Percentiles rank a stretch among this genome's conserved stretches.
phyloP scores from a whole-genome alignment of 2,329 filamentous ascomycete genomes.

The Fusarium fujikuroi region DNA sequence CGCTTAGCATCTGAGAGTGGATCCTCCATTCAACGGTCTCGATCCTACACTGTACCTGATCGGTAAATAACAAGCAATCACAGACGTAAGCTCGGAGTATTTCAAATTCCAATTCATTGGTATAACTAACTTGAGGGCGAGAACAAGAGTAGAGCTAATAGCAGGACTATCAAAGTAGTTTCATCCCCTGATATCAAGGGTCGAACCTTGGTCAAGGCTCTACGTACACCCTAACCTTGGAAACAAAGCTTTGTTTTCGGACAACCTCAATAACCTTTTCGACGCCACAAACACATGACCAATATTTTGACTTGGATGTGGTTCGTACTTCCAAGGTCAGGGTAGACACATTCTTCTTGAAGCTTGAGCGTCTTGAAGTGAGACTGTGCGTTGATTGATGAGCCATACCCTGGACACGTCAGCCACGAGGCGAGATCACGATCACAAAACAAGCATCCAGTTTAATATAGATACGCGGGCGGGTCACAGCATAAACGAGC shows the following conservation, averaged over 20 bases:
- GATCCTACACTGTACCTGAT: neutral
- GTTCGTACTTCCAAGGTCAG: neutral
- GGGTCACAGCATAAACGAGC: conserved; percentile 1
- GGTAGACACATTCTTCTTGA: neutral
- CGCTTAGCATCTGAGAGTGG: conserved; percentile 22
- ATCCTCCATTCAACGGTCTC: neutral
- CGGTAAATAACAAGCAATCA: conserved; percentile 16
- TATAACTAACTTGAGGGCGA: neutral
- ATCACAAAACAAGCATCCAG: conserved; percentile 7
- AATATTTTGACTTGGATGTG: neutral
- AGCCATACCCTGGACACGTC: conserved; percentile 13
- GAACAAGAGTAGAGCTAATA: neutral
- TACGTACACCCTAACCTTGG: neutral
- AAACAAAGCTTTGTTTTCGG: neutral
- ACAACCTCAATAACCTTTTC: neutral
- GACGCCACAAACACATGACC: neutral
- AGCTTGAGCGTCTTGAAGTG: conserved; percentile 1
- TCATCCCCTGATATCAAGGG: neutral
- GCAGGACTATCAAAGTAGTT: neutral
- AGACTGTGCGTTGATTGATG: neutral
- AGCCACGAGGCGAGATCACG: conserved; percentile 16
- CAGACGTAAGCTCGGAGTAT: conserved; percentile 7
- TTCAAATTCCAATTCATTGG: neutral
- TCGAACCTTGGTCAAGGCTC: neutral
- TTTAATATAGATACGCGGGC: neutral